Evolutionary conservation across 495 filamentous ascomycete genomes (phyloP).

Genomic region (Tetracladium setigerum): DNA sequence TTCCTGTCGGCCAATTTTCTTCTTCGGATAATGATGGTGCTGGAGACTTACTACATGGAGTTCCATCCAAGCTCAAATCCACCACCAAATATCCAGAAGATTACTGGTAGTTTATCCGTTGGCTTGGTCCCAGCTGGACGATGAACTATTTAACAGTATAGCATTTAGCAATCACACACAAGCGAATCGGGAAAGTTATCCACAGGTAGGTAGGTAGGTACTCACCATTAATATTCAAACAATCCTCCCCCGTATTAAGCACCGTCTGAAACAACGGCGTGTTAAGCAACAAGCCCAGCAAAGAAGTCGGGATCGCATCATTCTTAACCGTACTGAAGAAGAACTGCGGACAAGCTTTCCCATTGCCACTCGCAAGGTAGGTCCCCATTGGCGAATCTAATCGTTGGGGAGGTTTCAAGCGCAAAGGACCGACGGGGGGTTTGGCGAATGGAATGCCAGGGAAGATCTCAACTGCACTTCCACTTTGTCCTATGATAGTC

Average conservation of each 20-base stretch:
- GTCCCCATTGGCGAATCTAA: slow-evolving; percentile 35
- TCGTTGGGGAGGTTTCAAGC: slow-evolving; percentile 50
- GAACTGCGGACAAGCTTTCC: slow-evolving; percentile 45
- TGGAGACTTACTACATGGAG: too few species aligned
- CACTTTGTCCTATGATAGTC: slow-evolving; percentile 8
- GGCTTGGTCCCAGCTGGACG: slow-evolving; percentile 41
- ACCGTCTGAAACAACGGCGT: slow-evolving; percentile 44
- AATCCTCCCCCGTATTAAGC: slow-evolving; percentile 51
- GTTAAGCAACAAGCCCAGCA: slow-evolving; percentile 43
- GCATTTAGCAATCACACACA: too few species aligned
- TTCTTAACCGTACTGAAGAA: slow-evolving; percentile 22
- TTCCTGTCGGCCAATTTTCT: too few species aligned
- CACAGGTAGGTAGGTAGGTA: too few species aligned
- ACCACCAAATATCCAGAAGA: slow-evolving; percentile 62
- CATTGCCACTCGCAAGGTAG: slow-evolving; percentile 33
- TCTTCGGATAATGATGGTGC: too few species aligned
- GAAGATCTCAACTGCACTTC: slow-evolving; percentile 35
- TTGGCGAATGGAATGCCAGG: slow-evolving; percentile 60
- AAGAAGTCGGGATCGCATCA: slow-evolving; percentile 29
- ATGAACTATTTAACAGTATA: too few species aligned
- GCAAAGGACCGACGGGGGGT: slow-evolving; percentile 45
- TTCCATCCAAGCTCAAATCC: slow-evolving; percentile 54
- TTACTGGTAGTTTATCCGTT: slow-evolving; percentile 44
- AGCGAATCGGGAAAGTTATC: too few species aligned
- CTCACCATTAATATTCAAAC: slow-evolving; percentile 56